Evolutionary conservation across 495 filamentous ascomycete species (phyloP).

Genomic region (Pyrenula aspistea): DNA sequence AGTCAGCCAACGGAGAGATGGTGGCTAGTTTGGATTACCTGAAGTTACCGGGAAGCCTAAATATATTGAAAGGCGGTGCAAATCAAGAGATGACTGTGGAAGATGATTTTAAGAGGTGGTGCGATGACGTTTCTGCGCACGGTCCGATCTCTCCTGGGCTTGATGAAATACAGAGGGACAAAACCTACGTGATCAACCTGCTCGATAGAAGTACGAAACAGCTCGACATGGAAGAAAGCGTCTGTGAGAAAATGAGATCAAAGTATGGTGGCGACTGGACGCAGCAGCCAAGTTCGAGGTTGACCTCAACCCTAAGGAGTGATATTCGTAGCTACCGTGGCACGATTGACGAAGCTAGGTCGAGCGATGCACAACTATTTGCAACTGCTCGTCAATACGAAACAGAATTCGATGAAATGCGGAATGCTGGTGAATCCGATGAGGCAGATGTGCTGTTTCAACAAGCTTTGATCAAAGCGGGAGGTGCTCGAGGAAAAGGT

Average conservation of each 20-base stretch:
- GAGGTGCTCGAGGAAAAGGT: conserved; percentile 46
- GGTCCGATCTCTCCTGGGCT: conserved; percentile 65
- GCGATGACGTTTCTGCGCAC: conserved; percentile 77
- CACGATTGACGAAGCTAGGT: conserved; percentile 77
- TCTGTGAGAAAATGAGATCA: conserved; percentile 97
- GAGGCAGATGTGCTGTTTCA: conserved; percentile 86
- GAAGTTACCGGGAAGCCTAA: conserved; percentile 76
- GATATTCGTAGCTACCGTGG: conserved; percentile 80
- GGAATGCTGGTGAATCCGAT: conserved; percentile 73
- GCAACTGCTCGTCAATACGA: conserved; percentile 74
- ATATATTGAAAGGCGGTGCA: conserved; percentile 84
- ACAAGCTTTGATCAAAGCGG: conserved; percentile 61
- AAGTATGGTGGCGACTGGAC: conserved; percentile 96
- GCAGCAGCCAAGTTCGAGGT: conserved; percentile 82
- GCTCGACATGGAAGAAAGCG: conserved; percentile 89
- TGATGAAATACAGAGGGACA: conserved; percentile 64
- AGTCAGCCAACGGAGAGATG: conserved; percentile 88
- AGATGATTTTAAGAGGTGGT: conserved; percentile 87
- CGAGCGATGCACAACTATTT: conserved; percentile 78
- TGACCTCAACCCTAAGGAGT: conserved; percentile 75
- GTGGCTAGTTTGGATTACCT: conserved; percentile 89
- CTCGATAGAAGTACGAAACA: conserved; percentile 75
- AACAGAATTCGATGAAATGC: conserved; percentile 90
- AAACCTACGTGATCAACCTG: conserved; percentile 53
- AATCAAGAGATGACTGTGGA: conserved; percentile 83